Conservation (phyloP, 1,139 yeast species). For the Candida mesenterica region DNA sequence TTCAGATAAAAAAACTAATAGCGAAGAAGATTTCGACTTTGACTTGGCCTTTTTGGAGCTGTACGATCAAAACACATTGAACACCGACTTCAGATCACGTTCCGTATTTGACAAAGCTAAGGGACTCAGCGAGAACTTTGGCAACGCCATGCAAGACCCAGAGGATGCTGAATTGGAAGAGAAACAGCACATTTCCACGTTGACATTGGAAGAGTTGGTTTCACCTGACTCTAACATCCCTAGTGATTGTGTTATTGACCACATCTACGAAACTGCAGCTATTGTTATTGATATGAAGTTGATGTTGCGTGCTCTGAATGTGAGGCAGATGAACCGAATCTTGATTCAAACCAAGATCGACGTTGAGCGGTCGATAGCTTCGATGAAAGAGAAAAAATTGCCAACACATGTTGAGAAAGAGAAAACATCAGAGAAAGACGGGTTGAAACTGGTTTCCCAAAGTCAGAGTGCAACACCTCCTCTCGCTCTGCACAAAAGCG, state of each 20-base stretch:
- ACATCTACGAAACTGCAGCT: constrained; percentile 59
- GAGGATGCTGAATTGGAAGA: constrained; percentile 14
- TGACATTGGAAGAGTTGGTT: constrained; percentile 53
- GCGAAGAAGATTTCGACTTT: constrained; percentile 26
- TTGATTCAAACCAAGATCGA: constrained; percentile 37
- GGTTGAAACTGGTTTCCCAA: neutral
- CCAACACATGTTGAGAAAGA: constrained; percentile 15
- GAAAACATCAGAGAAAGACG: neutral
- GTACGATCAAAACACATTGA: constrained; percentile 19
- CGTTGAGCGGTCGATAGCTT: constrained; percentile 22
- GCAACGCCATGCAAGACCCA: constrained; percentile 9
- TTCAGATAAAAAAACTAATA: constrained; percentile 17
- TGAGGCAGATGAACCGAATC: constrained; percentile 52
- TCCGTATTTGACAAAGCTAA: constrained; percentile 34
- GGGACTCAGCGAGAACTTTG: constrained; percentile 3
- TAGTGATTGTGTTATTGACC: constrained; percentile 51
- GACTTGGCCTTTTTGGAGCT: constrained; percentile 31
- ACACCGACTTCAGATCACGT: constrained; percentile 34
- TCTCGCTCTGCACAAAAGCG: constrained; percentile 2
- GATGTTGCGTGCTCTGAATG: constrained; percentile 60
- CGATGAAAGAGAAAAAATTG: constrained; percentile 11
- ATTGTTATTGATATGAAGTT: constrained; percentile 63
- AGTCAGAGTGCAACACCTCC: neutral
- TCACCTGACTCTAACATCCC: constrained; percentile 55
- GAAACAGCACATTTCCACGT: constrained; percentile 17